A percentile compares a stretch with the other conserved stretches of the same genome.
phyloP scores from a whole-genome alignment of 257 asterid genomes.

The Verbena officinalis region DNA sequence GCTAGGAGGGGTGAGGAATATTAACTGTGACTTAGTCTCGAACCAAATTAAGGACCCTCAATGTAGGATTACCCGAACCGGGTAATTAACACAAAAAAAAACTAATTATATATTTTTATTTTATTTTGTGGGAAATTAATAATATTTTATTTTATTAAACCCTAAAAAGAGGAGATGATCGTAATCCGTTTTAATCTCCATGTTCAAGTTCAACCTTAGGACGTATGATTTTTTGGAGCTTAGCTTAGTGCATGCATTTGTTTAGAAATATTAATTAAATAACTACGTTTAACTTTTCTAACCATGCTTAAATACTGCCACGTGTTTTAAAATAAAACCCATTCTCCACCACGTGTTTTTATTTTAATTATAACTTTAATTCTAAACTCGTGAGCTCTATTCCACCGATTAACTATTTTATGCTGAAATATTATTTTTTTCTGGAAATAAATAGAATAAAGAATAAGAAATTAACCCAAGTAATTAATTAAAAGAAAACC shows the following conservation, averaged over 20 bases:
- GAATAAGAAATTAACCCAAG: no score
- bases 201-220: constrained; percentile 10
- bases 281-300: constrained; percentile 26
- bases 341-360: constrained; percentile 43
- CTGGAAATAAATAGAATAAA: no score
- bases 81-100: no score
- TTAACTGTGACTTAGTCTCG: no score
- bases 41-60: no score
- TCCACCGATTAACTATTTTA: constrained; percentile 15
- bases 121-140: no score
- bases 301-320: constrained; percentile 35
- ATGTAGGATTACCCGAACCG: no score
- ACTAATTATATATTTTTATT: no score
- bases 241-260: constrained; percentile 49
- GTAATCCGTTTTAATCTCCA: constrained; percentile 31
- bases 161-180: constrained; percentile 13
- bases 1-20: no score
- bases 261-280: constrained; percentile 28
- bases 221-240: constrained; percentile 45
- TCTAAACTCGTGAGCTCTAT: no score
- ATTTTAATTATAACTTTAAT: neutral
- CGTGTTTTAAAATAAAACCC: constrained; percentile 33
- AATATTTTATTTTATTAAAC: neutral
- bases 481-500: no score
- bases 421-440: no score